Percentiles rank a stretch among this genome's conserved stretches.
Conservation (phyloP, 2,329 filamentous ascomycete species). For the Bipolaris zeicola region DNA sequence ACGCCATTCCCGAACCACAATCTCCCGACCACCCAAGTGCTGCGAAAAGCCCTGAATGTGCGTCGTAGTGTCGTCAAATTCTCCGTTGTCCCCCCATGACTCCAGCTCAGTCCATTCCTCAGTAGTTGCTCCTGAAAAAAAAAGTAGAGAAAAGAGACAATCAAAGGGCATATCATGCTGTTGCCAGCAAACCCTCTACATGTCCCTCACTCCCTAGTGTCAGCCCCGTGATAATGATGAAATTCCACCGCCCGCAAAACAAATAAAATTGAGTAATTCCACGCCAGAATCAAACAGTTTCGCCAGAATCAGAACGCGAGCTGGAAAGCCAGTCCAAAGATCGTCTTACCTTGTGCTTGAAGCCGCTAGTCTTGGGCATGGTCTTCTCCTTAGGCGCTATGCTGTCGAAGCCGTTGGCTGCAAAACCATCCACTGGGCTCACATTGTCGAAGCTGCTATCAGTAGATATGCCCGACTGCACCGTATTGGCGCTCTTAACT, state of each 20-base stretch:
- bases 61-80: conserved; percentile 1
- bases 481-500: conserved; percentile 69
- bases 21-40: neutral
- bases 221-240: conserved; percentile 9
- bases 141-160: neutral
- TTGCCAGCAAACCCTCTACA: conserved; percentile 2
- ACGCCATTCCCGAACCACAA: neutral
- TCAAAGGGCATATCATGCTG: neutral
- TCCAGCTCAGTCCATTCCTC: neutral
- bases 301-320: conserved; percentile 9
- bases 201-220: conserved; percentile 11
- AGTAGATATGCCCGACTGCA: conserved; percentile 10
- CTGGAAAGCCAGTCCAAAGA: conserved; percentile 21
- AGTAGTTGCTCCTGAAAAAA: neutral
- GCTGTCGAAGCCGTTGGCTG: neutral
- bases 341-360: conserved; percentile 24
- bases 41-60: neutral
- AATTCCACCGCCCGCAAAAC: neutral
- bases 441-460: conserved; percentile 22
- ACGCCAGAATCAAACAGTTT: conserved; percentile 10
- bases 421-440: neutral
- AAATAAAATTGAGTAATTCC: neutral
- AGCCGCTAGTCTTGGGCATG: neutral
- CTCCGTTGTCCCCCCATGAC: neutral
- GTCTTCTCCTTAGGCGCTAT: neutral